A percentile compares a stretch with the other conserved stretches of the same genome.
Conservation (phyloP, 805 yeast species). For the Spathaspora gorwiae region DNA sequence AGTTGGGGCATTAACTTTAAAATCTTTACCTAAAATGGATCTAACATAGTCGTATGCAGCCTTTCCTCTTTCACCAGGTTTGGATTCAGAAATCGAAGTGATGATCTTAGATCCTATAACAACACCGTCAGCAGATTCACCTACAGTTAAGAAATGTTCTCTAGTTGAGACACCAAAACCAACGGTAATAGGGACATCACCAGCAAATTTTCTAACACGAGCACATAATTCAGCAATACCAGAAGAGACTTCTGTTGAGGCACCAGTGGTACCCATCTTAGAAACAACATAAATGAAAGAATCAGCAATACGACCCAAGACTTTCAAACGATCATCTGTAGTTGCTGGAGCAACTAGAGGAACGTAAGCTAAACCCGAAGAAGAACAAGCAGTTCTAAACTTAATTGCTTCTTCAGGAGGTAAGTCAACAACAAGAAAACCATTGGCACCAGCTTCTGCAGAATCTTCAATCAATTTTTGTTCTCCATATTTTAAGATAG, state of each 20-base stretch:
- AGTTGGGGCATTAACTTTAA: conserved; percentile 23
- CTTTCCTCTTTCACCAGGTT: conserved; percentile 54
- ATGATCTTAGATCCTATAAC: conserved; percentile 91
- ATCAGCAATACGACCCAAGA: conserved; percentile 82
- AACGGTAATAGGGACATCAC: conserved; percentile 73
- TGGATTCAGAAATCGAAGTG: conserved; percentile 61
- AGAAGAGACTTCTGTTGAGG: conserved; percentile 56
- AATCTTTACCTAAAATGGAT: conserved; percentile 61
- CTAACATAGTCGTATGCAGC: conserved; percentile 65
- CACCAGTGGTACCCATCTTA: conserved; percentile 98
- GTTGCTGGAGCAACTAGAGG: conserved; percentile 98
- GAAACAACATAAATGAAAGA: conserved; percentile 95
- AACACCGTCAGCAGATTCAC: conserved; percentile 85
- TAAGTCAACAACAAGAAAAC: conserved; percentile 88
- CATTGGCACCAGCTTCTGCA: conserved; percentile 89
- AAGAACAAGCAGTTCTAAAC: conserved; percentile 69
- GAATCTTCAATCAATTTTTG: conserved; percentile 72
- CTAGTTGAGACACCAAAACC: conserved; percentile 97
- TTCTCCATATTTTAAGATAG: conserved; percentile 87
- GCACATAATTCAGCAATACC: conserved; percentile 65
- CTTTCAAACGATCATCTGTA: conserved; percentile 77
- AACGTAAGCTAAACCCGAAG: conserved; percentile 71
- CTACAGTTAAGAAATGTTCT: conserved; percentile 80
- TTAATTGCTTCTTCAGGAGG: conserved; percentile 97
- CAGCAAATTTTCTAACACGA: conserved; percentile 73